phyloP scores from a whole-genome alignment of 2,329 filamentous ascomycete species.

The Aspergillus fructus region DNA sequence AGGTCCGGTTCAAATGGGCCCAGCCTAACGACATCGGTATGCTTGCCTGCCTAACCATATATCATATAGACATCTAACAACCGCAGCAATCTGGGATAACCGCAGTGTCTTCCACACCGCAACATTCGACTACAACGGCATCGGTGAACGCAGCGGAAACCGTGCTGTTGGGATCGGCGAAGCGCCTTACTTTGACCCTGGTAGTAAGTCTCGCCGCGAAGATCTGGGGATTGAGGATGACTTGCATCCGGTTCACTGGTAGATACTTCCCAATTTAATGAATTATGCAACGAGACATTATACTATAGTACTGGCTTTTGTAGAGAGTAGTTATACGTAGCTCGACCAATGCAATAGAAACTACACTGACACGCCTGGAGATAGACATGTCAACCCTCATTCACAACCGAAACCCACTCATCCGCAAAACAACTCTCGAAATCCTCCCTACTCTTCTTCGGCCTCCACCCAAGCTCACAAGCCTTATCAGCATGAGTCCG shows the following conservation, averaged over 20 bases:
- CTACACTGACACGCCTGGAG: too few species aligned
- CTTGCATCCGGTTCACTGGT: constrained; percentile 19
- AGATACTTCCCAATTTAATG: not conserved
- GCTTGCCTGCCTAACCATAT: constrained; percentile 6
- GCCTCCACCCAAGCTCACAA: too few species aligned
- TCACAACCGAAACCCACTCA: too few species aligned
- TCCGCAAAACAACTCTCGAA: too few species aligned
- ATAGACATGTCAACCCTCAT: too few species aligned
- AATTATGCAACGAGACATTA: too few species aligned
- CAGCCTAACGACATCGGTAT: constrained; percentile 49
- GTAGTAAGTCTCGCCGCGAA: constrained; percentile 17
- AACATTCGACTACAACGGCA: constrained; percentile 40
- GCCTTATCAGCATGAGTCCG: not conserved
- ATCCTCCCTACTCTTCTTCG: too few species aligned
- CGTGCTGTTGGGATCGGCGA: constrained; percentile 89
- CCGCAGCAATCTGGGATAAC: constrained; percentile 19
- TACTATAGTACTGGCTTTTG: too few species aligned
- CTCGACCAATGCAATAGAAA: too few species aligned
- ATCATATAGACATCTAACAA: not conserved
- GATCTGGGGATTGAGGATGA: constrained; percentile 22
- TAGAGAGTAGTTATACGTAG: too few species aligned
- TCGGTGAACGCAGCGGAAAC: constrained; percentile 39
- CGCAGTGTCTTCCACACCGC: constrained; percentile 33
- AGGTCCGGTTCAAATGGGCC: constrained; percentile 52
- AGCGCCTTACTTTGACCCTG: constrained; percentile 43